Evolutionary conservation across 805 yeast genomes (phyloP).

Genomic region (Candida vaughaniae): DNA sequence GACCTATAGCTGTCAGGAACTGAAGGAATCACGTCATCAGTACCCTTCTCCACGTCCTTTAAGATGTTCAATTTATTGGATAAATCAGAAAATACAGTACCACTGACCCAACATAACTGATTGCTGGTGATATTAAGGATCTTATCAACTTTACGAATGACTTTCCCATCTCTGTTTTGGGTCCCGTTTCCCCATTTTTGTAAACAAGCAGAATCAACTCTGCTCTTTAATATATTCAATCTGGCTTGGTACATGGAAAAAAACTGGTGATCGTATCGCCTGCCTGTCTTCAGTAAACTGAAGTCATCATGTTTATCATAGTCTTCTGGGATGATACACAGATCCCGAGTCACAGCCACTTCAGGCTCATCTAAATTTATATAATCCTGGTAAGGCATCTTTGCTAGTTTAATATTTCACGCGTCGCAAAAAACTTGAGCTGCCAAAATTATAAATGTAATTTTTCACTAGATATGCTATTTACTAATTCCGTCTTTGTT

Average conservation of each 20-base stretch:
- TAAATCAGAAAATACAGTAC: constrained; percentile 84
- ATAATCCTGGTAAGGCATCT: constrained; percentile 11
- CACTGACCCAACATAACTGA: constrained; percentile 76
- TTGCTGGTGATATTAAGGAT: constrained; percentile 61
- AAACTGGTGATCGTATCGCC: constrained; percentile 41
- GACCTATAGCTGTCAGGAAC: constrained; percentile 27
- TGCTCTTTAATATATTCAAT: constrained; percentile 27
- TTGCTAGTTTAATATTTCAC: no score
- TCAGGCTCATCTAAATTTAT: constrained; percentile 6
- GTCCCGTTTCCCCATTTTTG: constrained; percentile 56
- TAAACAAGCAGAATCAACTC: constrained; percentile 33
- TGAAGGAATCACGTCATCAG: constrained; percentile 49
- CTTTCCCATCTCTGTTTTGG: constrained; percentile 31
- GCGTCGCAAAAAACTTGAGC: background rate
- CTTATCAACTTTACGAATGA: constrained; percentile 33
- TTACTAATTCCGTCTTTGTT: constrained; percentile 24
- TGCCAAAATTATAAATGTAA: background rate
- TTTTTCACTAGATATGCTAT: background rate
- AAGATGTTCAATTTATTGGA: constrained; percentile 82
- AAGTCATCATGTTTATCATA: constrained; percentile 19
- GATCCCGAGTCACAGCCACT: background rate
- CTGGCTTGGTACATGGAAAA: constrained; percentile 45
- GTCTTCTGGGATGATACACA: constrained; percentile 1
- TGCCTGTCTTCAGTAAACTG: constrained; percentile 16
- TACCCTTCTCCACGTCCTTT: constrained; percentile 68